Base-by-base conservation (phyloP, 2,329 filamentous ascomycete species). In the Corynespora cassiicola region DNA sequence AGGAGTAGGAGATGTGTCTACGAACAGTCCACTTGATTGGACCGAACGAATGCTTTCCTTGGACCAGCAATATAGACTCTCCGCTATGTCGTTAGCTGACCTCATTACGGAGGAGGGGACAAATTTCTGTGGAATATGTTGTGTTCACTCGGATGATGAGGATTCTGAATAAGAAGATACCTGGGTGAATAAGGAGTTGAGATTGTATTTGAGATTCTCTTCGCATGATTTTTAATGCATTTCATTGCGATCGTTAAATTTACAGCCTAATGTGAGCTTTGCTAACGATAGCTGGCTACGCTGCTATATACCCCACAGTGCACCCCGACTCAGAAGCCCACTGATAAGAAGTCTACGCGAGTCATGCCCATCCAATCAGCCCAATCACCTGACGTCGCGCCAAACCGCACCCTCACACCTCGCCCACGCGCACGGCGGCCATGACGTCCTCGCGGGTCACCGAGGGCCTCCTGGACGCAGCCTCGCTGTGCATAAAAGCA, bases 301-400 rank as follows among this genome's bases (percentile, higher is more conserved):
- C n/a, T n/a, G n/a, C n/a, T n/a, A n/a, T n/a, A n/a, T n/a, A n/a
- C n/a, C n/a, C n/a, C n/a, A n/a, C n/a, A n/a, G n/a, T n/a, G n/a
- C n/a, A n/a, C n/a, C n/a, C n/a, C n/a, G n/a, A n/a, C n/a, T n/a
- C n/a, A n/a, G n/a, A n/a, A n/a, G n/a, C n/a, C n/a, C n/a, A n/a
- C n/a, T n/a, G n/a, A n/a, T n/a, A n/a, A n/a, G n/a, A n/a, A n/a
- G n/a, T n/a, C n/a, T n/a, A n/a, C n/a, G n/a, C 90, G 89, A 4
- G 90, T 95, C 22, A 24, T 24, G 22, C 22, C 8, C n/a, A 8
- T 24, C 22, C 22, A 8, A 24, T 8, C 3, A 2, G n/a, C n/a
- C n/a, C n/a, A n/a, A 12, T 47, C 44, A 46, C 39, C 44, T 52
- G 49, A 50, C 42, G 35, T 50, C 49, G 49, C 44, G 35, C 26